Percentiles rank a stretch among this genome's conserved stretches.
Conservation (phyloP, 1,139 yeast species). For the Arxiozyma bovina region DNA sequence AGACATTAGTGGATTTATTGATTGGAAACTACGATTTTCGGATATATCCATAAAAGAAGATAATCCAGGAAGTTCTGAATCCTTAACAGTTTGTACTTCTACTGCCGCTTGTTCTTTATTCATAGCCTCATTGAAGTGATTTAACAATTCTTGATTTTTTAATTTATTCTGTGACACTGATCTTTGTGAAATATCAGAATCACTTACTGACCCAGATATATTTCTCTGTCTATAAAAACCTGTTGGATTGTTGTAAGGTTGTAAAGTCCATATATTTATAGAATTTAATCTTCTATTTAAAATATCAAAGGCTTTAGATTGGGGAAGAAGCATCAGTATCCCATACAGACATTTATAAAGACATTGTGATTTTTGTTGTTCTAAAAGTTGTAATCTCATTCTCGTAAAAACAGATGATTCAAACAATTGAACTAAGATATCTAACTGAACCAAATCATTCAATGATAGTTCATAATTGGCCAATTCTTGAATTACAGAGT, state of each 20-base stretch:
- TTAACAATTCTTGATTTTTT: constrained; percentile 22
- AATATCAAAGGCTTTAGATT: constrained; percentile 81
- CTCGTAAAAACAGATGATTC: constrained; percentile 89
- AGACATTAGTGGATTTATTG: constrained; percentile 2
- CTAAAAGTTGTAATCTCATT: constrained; percentile 74
- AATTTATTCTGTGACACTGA: constrained; percentile 19
- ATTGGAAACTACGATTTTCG: constrained; percentile 6
- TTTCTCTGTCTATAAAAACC: constrained; percentile 7
- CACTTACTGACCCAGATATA: constrained; percentile 8
- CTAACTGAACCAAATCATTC: constrained; percentile 65
- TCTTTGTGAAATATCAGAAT: constrained; percentile 15
- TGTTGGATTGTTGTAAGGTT: constrained; percentile 10
- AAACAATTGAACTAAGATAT: constrained; percentile 67
- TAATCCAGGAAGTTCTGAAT: constrained; percentile 13
- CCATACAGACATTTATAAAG: constrained; percentile 87
- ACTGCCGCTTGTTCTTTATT: constrained; percentile 5
- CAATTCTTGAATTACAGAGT: constrained; percentile 62
- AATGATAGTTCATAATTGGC: constrained; percentile 64
- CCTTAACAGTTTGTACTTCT: constrained; percentile 6
- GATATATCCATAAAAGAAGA: constrained; percentile 12
- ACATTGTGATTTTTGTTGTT: constrained; percentile 76
- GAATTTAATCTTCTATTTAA: constrained; percentile 62
- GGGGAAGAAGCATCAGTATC: constrained; percentile 87
- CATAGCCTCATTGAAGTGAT: constrained; percentile 21
- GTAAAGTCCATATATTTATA: constrained; percentile 28